phyloP scores from a whole-genome alignment of 176 grass and related monocot genomes.

The Microstegium vimineum region DNA sequence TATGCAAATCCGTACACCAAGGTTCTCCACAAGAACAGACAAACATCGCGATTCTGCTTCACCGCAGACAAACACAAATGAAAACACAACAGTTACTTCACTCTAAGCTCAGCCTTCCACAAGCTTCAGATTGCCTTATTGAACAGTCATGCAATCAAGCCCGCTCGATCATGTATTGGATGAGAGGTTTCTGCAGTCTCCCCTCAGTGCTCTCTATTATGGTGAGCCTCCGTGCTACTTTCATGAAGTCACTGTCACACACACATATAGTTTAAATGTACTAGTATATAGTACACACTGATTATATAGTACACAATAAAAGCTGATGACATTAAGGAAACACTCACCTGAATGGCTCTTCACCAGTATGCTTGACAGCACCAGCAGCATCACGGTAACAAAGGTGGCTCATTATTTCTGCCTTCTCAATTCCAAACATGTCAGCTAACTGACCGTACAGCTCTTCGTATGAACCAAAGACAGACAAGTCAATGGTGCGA shows the following conservation, averaged over 20 bases:
- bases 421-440: slow-evolving; percentile 75
- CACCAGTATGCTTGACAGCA: slow-evolving; percentile 57
- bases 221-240: slow-evolving; percentile 65
- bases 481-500: slow-evolving; percentile 64
- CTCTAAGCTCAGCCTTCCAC: slow-evolving; percentile 12
- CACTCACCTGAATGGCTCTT: slow-evolving; percentile 75
- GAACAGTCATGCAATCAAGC: slow-evolving; percentile 24
- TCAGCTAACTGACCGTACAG: slow-evolving; percentile 56
- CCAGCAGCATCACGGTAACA: slow-evolving; percentile 62
- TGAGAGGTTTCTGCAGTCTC: slow-evolving; percentile 33
- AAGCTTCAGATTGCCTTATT: background rate
- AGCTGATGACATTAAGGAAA: background rate
- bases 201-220: slow-evolving; percentile 34
- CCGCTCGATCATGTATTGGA: slow-evolving; percentile 39
- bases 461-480: slow-evolving; percentile 71
- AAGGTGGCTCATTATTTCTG: slow-evolving; percentile 59
- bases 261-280: background rate
- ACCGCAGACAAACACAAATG: slow-evolving; percentile 25
- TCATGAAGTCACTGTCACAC: slow-evolving; percentile 65
- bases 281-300: background rate
- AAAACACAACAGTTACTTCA: background rate
- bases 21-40: slow-evolving; percentile 3
- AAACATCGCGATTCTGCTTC: background rate
- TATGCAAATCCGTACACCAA: background rate
- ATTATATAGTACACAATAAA: background rate